Base-by-base conservation (phyloP, 1,139 yeast genomes). In the Lodderomyces orthopsilosis region DNA sequence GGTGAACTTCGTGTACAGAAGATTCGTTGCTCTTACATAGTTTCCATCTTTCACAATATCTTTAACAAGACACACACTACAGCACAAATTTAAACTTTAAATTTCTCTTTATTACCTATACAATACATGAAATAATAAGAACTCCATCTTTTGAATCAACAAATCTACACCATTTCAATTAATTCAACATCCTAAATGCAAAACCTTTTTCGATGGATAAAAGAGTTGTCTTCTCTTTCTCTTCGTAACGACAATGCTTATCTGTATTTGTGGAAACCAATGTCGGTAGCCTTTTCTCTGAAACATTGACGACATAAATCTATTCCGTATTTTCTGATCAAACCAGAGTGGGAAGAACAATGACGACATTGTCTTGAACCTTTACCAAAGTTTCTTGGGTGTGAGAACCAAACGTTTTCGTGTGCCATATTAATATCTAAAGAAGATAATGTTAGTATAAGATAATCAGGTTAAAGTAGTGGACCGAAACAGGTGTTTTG, bases 381-480 rank as follows among this genome's bases (percentile, higher is more conserved):
- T 89, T 94, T 94, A 79, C 98, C 98, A 89, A 83, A 91, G 79
- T 86, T 91, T 88, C 98, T 90, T 83, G 98, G 98, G 96, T 93
- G 98, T 77, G 98, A 91, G 85, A 78, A 93, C 98, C 98, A 94
- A 84, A 93, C 96, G 90, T 90, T 86, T 85, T 89, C 97, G 97
- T 91, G 98, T 85, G 98, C 97, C 98, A 91, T 91, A 61, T 80
- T 38, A 37, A 36, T 39, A 69, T 64, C 56, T 43, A 37, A 37
- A 8, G 36, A 35, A 8, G 17, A n/a, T n/a, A 32, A 37, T 42
- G 67, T 63, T 63, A 63, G 68, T 62, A 63, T 32, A 7, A 35
- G 15, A n/a, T 12, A 17, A 2, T 39, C n/a, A 19, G 8, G 13
- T 14, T 12, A 10, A 6, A 19, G 15, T 34, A 12, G n/a, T 15